These are phyloP conservation scores for Rusavskia elegans DNA, from an alignment of 495 filamentous ascomycete species.

Conservation along the genomic window DNA sequence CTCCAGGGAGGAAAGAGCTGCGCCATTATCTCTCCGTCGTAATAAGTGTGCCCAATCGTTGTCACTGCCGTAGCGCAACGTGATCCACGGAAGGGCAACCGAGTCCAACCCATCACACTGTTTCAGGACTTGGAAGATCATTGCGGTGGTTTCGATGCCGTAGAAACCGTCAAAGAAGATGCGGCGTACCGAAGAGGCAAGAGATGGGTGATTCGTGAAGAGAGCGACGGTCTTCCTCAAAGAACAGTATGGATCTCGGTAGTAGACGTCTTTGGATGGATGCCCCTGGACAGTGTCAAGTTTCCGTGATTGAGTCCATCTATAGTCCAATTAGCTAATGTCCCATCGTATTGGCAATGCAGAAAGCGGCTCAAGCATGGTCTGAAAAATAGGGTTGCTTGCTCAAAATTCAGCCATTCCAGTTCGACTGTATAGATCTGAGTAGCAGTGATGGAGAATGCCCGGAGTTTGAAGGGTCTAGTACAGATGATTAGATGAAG, in stretches of 20 bases:
- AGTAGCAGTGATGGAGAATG: too few species aligned
- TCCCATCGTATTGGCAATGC: not conserved
- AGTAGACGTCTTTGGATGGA: constrained; percentile 27
- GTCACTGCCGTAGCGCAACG: constrained; percentile 25
- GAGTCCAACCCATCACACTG: constrained; percentile 25
- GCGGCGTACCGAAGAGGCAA: constrained; percentile 30
- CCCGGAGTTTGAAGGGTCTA: too few species aligned
- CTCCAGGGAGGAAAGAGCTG: constrained; percentile 30
- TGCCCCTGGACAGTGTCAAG: constrained; percentile 23
- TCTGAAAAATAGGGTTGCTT: too few species aligned
- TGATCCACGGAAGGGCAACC: constrained; percentile 36
- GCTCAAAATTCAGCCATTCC: too few species aligned
- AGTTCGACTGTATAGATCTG: too few species aligned
- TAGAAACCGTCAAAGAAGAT: constrained; percentile 41
- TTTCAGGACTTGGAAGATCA: constrained; percentile 26
- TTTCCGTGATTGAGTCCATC: constrained; percentile 18
- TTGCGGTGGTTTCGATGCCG: constrained; percentile 25
- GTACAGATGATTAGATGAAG: not conserved
- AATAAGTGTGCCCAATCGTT: constrained; percentile 31
- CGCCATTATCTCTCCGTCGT: constrained; percentile 7
- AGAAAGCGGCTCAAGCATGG: not conserved
- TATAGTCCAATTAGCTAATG: constrained; percentile 1
- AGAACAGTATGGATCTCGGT: constrained; percentile 33
- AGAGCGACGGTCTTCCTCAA: constrained; percentile 29
- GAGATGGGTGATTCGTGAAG: constrained; percentile 22